Evolutionary conservation across 2,329 filamentous ascomycete genomes (phyloP).

Genomic region (Dactylellina drechsleri): DNA sequence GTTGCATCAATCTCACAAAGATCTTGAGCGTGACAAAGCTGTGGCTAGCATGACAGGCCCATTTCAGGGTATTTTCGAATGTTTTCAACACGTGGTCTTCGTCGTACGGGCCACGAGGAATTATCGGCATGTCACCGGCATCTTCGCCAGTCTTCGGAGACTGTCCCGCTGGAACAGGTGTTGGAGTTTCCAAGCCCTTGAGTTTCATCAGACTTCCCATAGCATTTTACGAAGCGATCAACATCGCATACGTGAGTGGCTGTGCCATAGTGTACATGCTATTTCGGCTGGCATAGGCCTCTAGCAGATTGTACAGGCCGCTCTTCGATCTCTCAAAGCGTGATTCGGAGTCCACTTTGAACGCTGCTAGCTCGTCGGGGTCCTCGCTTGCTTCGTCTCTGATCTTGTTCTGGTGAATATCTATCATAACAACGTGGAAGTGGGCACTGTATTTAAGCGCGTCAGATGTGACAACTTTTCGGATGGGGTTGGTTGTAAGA

Average conservation of each 20-base stretch:
- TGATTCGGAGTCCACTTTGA: conserved; percentile 32
- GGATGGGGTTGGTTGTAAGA: not conserved
- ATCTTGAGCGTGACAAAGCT: conserved; percentile 48
- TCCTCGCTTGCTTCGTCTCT: conserved; percentile 36
- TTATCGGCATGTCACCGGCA: conserved; percentile 1
- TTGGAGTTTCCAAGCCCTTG: conserved; percentile 23
- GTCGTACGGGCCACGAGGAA: conserved; percentile 30
- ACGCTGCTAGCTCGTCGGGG: conserved; percentile 14
- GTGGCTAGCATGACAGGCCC: conserved; percentile 33
- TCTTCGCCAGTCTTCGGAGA: not conserved
- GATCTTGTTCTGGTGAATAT: conserved; percentile 41
- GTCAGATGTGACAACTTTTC: not conserved
- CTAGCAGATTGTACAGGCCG: conserved; percentile 31
- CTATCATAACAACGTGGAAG: conserved; percentile 22
- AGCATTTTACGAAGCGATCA: conserved; percentile 41
- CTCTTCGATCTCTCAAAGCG: conserved; percentile 35
- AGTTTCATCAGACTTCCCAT: conserved; percentile 33
- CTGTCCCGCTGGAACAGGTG: conserved; percentile 25
- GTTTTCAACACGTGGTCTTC: conserved; percentile 36
- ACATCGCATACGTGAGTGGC: conserved; percentile 33
- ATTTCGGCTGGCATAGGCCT: conserved; percentile 28
- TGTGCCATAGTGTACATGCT: conserved; percentile 47
- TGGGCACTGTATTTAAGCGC: conserved; percentile 10
- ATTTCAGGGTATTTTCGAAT: conserved; percentile 46
- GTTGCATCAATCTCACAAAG: conserved; percentile 40